Base-by-base conservation (phyloP, 306 rosid genomes). In the Vigna unguiculata region DNA sequence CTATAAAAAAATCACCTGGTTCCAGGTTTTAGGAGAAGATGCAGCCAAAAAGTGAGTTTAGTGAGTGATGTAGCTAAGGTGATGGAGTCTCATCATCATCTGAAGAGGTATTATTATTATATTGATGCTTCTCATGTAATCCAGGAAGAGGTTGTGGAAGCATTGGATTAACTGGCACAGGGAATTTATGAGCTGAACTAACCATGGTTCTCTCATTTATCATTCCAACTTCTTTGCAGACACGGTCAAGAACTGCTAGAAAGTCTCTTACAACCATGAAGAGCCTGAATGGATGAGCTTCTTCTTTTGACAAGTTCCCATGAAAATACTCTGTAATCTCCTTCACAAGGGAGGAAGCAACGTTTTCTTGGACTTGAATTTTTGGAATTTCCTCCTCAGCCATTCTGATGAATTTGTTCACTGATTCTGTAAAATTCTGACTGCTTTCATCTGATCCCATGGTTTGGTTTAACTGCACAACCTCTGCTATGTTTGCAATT, bases 251-350 rank as follows among this genome's bases (percentile, higher is more conserved):
- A 48, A 85, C 78, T 0, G 86, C 59, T 12, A 95, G 86, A 34
- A 95, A 92, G 84, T 95, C 97, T 71, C 98, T 85, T 38, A 95
- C 98, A 77, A 90, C 97, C 89, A 87, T 73, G 90, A 92, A 95
- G 63, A 90, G 89, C 81, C 97, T 83, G 52, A 92, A 92, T 4
- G 98, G 98, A 82, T 95, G 98, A 82, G 98, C 98, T 85, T 95
- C 98, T 92, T 95, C 98, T 82, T 85, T 95, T 4, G 92, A 58
- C 15, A 93, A 87, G 81, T 95, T 89, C 16, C 98, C 98, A 64
- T 92, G 98, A 84, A 95, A 95, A 79, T 95, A 95, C 81, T 95
- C 98, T 0, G 97, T 95, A 11, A 92, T 89, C 85, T 90, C 98
- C 88, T 95, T 95, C 79, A 95, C 98, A 46, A 95, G 79, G 32